phyloP scores from a whole-genome alignment of 345 rosid genomes.

The Heritiera fomes region DNA sequence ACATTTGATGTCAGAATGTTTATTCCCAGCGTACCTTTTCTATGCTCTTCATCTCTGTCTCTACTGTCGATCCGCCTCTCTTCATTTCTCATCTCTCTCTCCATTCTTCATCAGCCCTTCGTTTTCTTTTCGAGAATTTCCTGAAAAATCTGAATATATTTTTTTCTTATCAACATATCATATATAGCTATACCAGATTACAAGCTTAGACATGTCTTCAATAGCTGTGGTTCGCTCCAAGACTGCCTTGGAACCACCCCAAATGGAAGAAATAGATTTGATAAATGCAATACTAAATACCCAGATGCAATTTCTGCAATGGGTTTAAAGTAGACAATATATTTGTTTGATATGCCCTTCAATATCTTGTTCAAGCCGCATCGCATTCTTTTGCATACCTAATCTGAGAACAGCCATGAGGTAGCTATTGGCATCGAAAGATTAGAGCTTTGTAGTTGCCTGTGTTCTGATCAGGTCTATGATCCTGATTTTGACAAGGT shows the following conservation, averaged over 20 bases:
- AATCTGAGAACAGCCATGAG: constrained; percentile 57
- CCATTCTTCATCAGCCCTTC: no score
- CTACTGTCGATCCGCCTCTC: neutral
- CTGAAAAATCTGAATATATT: neutral
- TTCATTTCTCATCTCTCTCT: neutral
- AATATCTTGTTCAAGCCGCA: constrained; percentile 63
- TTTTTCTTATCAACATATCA: neutral
- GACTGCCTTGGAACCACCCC: constrained; percentile 43
- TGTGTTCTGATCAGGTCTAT: neutral
- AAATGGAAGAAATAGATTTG: constrained; percentile 54
- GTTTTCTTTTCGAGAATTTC: neutral
- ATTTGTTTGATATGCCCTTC: constrained; percentile 74
- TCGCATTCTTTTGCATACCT: constrained; percentile 68
- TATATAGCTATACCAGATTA: constrained; percentile 46
- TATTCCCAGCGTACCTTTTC: no score
- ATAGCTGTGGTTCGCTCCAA: constrained; percentile 55
- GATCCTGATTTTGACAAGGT: neutral
- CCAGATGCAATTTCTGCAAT: constrained; percentile 66
- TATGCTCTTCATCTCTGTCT: no score
- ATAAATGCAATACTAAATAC: constrained; percentile 34
- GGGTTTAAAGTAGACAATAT: constrained; percentile 54
- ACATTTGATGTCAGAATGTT: no score
- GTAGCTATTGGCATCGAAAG: constrained; percentile 76
- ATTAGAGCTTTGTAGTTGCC: constrained; percentile 82
- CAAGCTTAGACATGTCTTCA: constrained; percentile 62